Base-by-base conservation (phyloP, 2,329 filamentous ascomycete species). In the Aspergillus ochraceus region DNA sequence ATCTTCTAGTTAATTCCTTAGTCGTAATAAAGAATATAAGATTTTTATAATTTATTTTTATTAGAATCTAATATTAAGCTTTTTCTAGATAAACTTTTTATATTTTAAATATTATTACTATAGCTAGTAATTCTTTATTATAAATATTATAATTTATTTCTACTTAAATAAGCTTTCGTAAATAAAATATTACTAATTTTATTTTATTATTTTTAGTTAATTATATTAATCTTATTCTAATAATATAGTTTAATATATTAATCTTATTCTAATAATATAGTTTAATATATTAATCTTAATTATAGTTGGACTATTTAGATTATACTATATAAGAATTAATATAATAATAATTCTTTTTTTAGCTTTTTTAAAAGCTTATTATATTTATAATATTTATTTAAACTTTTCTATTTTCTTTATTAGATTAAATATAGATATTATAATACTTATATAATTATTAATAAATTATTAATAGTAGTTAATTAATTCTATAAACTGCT, bases 21-120 rank as follows among this genome's bases (percentile, higher is more conserved):
- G 17, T 55, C 6, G 22, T 55, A 11, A 6, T 55, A 49, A 55
- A 55, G 14, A 29, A 55, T 11, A 20, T 55, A 2, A 47, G n/a
- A 8, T 55, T 55, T 19, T 55, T 55, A 49, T 55, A 49, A 29
- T 55, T 17, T 49, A 19, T 49, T 36, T 55, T 55, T 17, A 57
- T 26, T 29, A 29, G 26, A 29, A 29, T 29, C 8, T 29, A 9
- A 9, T 29, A 6, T 2, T 29, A 6, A 29, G 26, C 26, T 52
- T 47, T 1, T 29, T 29, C 6, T 2, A 29, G 4, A 9, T 29
- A 29, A 8, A 29, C 6, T 29, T 9, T 29, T 9, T 9, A 29
- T 29, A 8, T 2, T 29, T 29, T 29, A 2, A 29, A 29, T 29
- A 2, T 2, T 29, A 9, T 29, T 9, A 29, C 4, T 29, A 29